Base-by-base conservation (phyloP, 495 filamentous ascomycete species). In the Aspergillus wentii region DNA sequence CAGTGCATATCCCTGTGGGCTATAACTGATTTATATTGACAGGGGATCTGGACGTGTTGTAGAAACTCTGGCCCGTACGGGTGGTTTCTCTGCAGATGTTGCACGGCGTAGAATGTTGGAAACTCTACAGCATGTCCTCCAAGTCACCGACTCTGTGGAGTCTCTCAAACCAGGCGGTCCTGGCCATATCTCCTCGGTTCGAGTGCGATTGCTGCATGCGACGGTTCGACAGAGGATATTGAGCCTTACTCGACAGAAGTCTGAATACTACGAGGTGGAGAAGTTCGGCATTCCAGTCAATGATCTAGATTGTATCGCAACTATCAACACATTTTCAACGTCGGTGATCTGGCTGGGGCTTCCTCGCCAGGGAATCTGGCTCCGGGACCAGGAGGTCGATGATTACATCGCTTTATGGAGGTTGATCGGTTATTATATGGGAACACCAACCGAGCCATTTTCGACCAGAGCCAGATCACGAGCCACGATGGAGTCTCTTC, bases 321-420 rank as follows among this genome's bases (percentile, higher is more conserved):
- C 86, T 13, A 80, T 88, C 51, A 65, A 61, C 34, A 72, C 79
- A 3, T 90, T 89, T 56, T 83, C 75, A 6, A 68, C 80, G 17
- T 69, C 71, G 0, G 53, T 88, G 4, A 72, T 88, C 35, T 88
- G 75, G 72, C 46, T 86, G 14, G 73, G 75, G 7, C 71, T 88
- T 1, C 85, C 84, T 0, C 72, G 81, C 0, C 86, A 88, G 56
- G 85, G 83, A 9, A 78, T 92, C 47, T 82, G 68, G 40, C 54
- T 83, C 11, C 63, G 64, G 0, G 33, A 73, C n/a, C 71, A 74
- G 20, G 86, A 90, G 44, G 76, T 74, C 16, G 43, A 41, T 2
- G 83, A 88, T 42, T 90, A 86, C 45, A 66, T 87, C 34, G 83
- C 85, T 0, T 62, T 90, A 0, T 90, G 86, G 86, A 72, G 85